Evolutionary conservation across 345 rosid genomes (phyloP).

Genomic region (Balakata baccata): DNA sequence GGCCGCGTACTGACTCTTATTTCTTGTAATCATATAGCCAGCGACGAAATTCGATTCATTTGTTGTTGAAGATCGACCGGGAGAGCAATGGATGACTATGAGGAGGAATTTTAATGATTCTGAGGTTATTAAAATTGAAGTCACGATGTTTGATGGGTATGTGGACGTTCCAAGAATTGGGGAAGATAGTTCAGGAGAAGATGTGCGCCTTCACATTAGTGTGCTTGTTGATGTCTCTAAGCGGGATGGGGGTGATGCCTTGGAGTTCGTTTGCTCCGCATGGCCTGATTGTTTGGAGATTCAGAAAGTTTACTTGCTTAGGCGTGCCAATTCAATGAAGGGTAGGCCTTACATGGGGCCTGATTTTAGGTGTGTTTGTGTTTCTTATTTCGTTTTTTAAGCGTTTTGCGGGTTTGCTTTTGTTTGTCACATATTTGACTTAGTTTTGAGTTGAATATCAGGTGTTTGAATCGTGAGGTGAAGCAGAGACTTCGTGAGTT

Average conservation of each 20-base stretch:
- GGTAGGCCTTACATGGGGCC: constrained; percentile 61
- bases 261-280: constrained; percentile 60
- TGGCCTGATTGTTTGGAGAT: constrained; percentile 67
- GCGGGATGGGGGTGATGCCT: constrained; percentile 32
- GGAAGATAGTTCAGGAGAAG: constrained; percentile 46
- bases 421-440: background rate
- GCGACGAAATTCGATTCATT: constrained; percentile 49
- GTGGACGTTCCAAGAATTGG: constrained; percentile 39
- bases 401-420: background rate
- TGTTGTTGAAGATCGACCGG: constrained; percentile 52
- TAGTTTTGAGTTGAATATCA: constrained; percentile 20
- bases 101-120: constrained; percentile 33
- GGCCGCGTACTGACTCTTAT: background rate
- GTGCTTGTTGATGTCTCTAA: constrained; percentile 51
- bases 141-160: constrained; percentile 66
- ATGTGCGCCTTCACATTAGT: constrained; percentile 54
- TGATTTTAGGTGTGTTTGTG: constrained; percentile 42
- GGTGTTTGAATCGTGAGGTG: constrained; percentile 51
- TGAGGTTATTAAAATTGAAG: constrained; percentile 56
- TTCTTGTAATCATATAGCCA: constrained; percentile 36
- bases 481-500: constrained; percentile 39
- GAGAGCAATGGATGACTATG: constrained; percentile 56
- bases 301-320: constrained; percentile 48
- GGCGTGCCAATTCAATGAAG: constrained; percentile 24
- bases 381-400: background rate